phyloP scores from a whole-genome alignment of 139 green algal genomes.

The Volvox reticuliferus region DNA sequence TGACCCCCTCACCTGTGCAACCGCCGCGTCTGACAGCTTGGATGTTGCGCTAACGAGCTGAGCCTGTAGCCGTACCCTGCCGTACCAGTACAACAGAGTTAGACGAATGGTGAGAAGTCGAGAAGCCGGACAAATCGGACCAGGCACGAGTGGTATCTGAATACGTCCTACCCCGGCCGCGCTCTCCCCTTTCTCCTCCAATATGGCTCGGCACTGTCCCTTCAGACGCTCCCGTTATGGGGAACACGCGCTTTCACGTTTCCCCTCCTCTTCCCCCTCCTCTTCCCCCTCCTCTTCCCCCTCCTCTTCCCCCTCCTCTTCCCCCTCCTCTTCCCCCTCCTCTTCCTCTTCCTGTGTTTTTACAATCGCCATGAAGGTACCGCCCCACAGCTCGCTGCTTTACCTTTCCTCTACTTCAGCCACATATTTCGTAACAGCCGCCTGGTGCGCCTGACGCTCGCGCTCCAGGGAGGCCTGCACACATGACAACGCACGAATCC shows the following conservation, averaged over 20 bases:
- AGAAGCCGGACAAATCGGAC: no score
- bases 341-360: background rate
- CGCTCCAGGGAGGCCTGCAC: conserved; percentile 32
- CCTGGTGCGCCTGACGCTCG: conserved; percentile 65
- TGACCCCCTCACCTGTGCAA: conserved; percentile 36
- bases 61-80: conserved; percentile 32
- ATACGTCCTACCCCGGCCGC: no score
- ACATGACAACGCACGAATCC: no score
- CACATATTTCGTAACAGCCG: conserved; percentile 63
- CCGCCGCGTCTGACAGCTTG: conserved; percentile 45
- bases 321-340: background rate
- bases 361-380: no score
- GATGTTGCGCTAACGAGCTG: conserved; percentile 16
- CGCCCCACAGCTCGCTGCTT: background rate
- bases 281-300: background rate
- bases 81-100: background rate
- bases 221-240: no score
- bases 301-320: background rate
- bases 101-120: no score
- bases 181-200: no score
- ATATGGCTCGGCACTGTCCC: no score
- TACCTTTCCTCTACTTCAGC: conserved; percentile 61
- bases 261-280: background rate
- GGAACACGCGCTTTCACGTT: no score
- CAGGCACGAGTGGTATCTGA: no score